These are phyloP conservation scores for Agarophyton chilense DNA, from an alignment of 23 red algal species.

Conservation along the genomic window DNA sequence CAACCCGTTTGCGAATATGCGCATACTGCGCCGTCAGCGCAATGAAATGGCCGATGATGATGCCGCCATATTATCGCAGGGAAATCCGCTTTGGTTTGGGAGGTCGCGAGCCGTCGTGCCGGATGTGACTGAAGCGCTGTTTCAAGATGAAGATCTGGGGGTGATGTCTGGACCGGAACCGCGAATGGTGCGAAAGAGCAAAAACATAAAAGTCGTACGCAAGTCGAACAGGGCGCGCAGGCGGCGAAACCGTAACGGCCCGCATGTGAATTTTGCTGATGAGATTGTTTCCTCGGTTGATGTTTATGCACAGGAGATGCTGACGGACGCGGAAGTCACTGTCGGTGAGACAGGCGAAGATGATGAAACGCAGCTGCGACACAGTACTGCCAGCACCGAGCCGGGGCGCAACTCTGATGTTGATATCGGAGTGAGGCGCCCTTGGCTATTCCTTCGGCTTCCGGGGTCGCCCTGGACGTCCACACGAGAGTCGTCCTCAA, in stretches of 20 bases:
- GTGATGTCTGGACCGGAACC: slow-evolving; percentile 6
- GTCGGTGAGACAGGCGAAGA: neutral
- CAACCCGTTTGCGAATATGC: neutral
- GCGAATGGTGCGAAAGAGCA: neutral
- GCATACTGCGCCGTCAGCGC: neutral
- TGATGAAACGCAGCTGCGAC: neutral
- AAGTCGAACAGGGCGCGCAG: neutral
- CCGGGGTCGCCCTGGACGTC: slow-evolving; percentile 27
- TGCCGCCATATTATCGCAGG: neutral
- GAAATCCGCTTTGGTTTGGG: neutral
- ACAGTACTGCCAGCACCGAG: neutral
- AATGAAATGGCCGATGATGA: neutral
- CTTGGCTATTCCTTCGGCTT: neutral
- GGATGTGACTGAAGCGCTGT: neutral
- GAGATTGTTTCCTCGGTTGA: too few relatives aligned
- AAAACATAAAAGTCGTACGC: neutral
- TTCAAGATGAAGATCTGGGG: neutral
- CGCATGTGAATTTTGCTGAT: too few relatives aligned
- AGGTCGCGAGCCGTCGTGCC: neutral
- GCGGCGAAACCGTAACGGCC: too few relatives aligned
- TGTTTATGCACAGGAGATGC: neutral
- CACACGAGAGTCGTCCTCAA: neutral
- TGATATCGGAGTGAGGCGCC: neutral
- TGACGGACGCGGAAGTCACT: neutral
- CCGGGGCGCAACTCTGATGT: neutral